Conservation (phyloP, 176 grass and related monocot species). For the Tillandsia leiboldiana region DNA sequence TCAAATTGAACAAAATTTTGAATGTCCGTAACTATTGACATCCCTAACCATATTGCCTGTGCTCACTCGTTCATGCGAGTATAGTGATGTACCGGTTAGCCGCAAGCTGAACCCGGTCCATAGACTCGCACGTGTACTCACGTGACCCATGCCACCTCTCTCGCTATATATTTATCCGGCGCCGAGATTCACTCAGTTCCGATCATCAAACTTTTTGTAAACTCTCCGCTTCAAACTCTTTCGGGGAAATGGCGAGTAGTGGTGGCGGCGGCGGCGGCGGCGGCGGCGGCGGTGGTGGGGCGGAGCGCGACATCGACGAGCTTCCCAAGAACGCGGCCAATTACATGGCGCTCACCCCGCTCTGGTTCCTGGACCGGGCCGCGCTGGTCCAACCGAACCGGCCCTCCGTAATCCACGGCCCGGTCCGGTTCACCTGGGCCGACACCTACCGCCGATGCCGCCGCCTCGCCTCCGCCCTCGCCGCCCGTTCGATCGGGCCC, state of each 20-base stretch:
- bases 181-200: not conserved
- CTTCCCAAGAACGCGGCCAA: conserved; percentile 84
- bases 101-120: not conserved
- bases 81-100: not conserved
- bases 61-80: not conserved
- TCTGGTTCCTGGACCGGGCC: conserved; percentile 92
- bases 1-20: too few species aligned
- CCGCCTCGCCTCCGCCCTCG: conserved; percentile 73
- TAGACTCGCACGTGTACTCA: not conserved
- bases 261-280: not conserved
- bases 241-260: not conserved
- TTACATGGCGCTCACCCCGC: conserved; percentile 76
- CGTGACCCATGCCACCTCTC: not conserved
- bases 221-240: not conserved
- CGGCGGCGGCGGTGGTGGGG: not conserved
- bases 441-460: conserved; percentile 84
- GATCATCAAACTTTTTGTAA: too few species aligned
- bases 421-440: conserved; percentile 61
- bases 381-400: conserved; percentile 69
- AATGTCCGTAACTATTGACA: too few species aligned
- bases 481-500: conserved; percentile 41
- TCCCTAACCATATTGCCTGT: too few species aligned
- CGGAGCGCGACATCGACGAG: conserved; percentile 77
- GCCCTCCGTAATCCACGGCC: conserved; percentile 59
- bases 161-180: not conserved